A percentile compares a stretch with the other conserved stretches of the same genome.
phyloP scores from a whole-genome alignment of 2,329 filamentous ascomycete genomes.

The Botrytis pseudocinerea region DNA sequence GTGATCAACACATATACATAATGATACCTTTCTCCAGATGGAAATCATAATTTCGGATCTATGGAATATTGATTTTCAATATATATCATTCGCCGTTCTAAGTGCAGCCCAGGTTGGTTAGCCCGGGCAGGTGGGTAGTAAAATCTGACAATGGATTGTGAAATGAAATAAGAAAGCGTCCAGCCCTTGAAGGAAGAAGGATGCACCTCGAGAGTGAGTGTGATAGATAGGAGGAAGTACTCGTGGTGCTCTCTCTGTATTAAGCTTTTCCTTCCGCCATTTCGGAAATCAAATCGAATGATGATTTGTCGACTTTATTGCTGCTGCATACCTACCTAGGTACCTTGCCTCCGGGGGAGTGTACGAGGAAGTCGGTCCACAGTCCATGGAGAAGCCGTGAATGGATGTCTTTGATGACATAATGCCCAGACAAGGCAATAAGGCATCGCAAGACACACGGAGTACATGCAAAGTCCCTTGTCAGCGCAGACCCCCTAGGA shows the following conservation, averaged over 20 bases:
- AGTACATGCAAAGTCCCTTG: background rate
- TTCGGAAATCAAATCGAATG: background rate
- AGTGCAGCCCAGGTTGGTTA: background rate
- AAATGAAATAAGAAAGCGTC: background rate
- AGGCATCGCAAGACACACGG: background rate
- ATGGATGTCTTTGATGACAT: background rate
- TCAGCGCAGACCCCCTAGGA: background rate
- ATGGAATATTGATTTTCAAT: background rate
- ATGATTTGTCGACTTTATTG: background rate
- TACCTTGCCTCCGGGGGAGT: no score
- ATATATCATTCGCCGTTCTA: background rate
- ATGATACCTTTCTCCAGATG: background rate
- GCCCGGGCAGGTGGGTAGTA: background rate
- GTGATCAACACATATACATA: background rate
- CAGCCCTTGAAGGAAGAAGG: background rate
- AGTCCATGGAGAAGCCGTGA: background rate
- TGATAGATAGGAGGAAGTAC: background rate
- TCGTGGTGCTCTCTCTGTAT: background rate
- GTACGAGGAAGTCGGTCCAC: no score
- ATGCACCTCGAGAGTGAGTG: background rate
- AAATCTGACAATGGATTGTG: background rate
- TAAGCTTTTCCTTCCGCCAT: background rate
- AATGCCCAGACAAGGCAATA: background rate
- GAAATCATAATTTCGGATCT: slow-evolving; percentile 10
- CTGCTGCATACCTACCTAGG: background rate